phyloP scores from a whole-genome alignment of 352 stramenopile genomes.

The Pythium brachiatum region DNA sequence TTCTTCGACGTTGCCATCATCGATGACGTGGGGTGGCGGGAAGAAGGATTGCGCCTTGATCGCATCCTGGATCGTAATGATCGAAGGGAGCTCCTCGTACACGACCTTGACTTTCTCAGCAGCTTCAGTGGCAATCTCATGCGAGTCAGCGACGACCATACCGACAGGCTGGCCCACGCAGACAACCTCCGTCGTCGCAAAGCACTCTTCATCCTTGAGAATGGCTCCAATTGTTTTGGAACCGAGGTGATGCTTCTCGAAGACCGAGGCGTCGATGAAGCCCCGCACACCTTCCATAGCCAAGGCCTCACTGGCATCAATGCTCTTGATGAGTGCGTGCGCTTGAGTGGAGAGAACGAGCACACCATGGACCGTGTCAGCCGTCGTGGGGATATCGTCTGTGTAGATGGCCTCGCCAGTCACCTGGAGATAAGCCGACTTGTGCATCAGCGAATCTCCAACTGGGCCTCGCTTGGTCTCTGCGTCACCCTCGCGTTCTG shows the following conservation, averaged over 20 bases:
- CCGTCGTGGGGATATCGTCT: slow-evolving; percentile 91
- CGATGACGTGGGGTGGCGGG: slow-evolving; percentile 76
- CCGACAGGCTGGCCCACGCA: slow-evolving; percentile 82
- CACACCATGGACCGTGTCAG: slow-evolving; percentile 86
- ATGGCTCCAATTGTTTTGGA: slow-evolving; percentile 81
- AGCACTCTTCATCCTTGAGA: slow-evolving; percentile 87
- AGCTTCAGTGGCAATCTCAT: slow-evolving; percentile 70
- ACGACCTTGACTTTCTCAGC: slow-evolving; percentile 84
- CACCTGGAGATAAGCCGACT: slow-evolving; percentile 91
- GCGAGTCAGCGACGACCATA: slow-evolving; percentile 78
- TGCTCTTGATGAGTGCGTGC: slow-evolving; percentile 76
- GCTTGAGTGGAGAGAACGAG: slow-evolving; percentile 90
- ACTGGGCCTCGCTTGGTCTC: slow-evolving; percentile 61
- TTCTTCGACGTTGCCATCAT: slow-evolving; percentile 76
- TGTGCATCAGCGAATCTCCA: slow-evolving; percentile 91
- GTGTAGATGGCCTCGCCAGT: slow-evolving; percentile 95
- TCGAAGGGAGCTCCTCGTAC: slow-evolving; percentile 86
- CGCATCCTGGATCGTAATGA: slow-evolving; percentile 95
- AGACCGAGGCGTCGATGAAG: slow-evolving; percentile 81
- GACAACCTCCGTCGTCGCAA: slow-evolving; percentile 65
- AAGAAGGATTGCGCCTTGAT: slow-evolving; percentile 92
- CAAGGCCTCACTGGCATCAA: slow-evolving; percentile 84
- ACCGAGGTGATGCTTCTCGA: slow-evolving; percentile 56
- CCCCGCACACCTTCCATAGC: slow-evolving; percentile 86
- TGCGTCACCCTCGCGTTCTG: slow-evolving; percentile 34